Evolutionary conservation across 495 filamentous ascomycete genomes (phyloP).

Genomic region (Bathelium albidoporum): DNA sequence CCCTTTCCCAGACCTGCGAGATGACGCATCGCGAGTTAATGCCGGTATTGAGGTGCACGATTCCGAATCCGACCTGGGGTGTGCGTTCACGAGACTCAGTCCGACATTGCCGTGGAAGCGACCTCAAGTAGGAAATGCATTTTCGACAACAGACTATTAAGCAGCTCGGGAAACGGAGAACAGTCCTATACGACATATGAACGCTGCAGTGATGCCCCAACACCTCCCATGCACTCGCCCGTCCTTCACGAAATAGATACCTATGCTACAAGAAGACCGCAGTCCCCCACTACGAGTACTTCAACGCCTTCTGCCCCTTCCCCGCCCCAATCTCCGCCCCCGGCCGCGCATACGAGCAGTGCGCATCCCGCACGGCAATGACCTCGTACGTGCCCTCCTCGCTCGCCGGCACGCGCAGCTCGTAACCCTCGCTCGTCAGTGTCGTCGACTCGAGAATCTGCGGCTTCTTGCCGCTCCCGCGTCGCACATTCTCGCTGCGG

Average conservation of each 20-base stretch:
- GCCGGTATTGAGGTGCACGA: too few species aligned
- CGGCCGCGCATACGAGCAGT: conserved; percentile 71
- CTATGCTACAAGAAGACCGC: neutral
- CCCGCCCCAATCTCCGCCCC: conserved; percentile 32
- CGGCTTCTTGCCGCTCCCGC: conserved; percentile 36
- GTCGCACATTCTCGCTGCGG: conserved; percentile 66
- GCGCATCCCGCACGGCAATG: conserved; percentile 83
- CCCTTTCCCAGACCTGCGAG: too few species aligned
- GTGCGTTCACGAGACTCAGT: too few species aligned
- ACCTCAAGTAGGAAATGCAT: too few species aligned
- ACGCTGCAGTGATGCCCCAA: neutral
- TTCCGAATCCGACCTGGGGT: too few species aligned
- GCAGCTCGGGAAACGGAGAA: too few species aligned
- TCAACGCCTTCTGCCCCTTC: conserved; percentile 30
- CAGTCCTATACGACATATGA: too few species aligned
- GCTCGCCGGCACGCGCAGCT: conserved; percentile 66
- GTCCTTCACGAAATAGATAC: too few species aligned
- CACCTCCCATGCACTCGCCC: neutral
- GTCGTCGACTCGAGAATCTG: conserved; percentile 81
- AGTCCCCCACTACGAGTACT: conserved; percentile 19
- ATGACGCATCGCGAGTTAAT: too few species aligned
- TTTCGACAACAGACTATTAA: too few species aligned
- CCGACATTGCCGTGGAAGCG: too few species aligned
- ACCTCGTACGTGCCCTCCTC: conserved; percentile 97
- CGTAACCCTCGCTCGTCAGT: conserved; percentile 69